Evolutionary conservation across 2,329 filamentous ascomycete species (phyloP), one percentile per base, ranked within the genome.

Genomic region (Ophiostoma himal-ulmi): DNA sequence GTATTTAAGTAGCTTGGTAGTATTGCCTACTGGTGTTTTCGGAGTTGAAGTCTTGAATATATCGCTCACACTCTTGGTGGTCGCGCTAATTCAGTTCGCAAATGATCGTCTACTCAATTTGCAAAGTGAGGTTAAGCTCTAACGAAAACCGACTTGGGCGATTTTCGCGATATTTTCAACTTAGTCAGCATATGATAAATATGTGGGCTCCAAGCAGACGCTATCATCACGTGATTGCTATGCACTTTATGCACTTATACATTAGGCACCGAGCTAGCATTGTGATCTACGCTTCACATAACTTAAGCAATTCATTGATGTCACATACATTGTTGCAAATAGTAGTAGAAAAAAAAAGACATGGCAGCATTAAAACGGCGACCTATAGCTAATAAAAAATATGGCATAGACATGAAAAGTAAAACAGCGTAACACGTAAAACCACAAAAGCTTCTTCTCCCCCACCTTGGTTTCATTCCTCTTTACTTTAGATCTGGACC

Each of bases 401-500:
- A 41, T 22, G 36, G 37, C 54, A 67, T 26, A 48, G 39, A 41
- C 39, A 44, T 48, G 20, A 62, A 57, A 48, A 37, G 26, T 10
- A 44, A 36, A 68, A 57, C 20, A 44, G 41, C 48, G 48, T 36
- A 36, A 62, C 34, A 62, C n/a, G 54, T 68, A 26, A 20, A 57
- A 60, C 8, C 48, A 30, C 36, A 10, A 48, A 67, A 26, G 39
- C 39, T 48, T 44, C 65, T 30, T 44, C 37, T 30, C 39, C 65
- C 65, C 36, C 64, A 39, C 37, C 64, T 44, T 26, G 36, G n/a
- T 13, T 37, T 66, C 36, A 41, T 41, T 34, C 64, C 22, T 60
- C 20, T n/a, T 34, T 11, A 44, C 70, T 75, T 80, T 84, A 92
- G 80, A 95, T 86, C 80, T 89, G 88, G 77, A 97, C 93, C 86